phyloP scores from a whole-genome alignment of 1,284 basidiomycete genomes.

The Sphaerobolus stellatus region DNA sequence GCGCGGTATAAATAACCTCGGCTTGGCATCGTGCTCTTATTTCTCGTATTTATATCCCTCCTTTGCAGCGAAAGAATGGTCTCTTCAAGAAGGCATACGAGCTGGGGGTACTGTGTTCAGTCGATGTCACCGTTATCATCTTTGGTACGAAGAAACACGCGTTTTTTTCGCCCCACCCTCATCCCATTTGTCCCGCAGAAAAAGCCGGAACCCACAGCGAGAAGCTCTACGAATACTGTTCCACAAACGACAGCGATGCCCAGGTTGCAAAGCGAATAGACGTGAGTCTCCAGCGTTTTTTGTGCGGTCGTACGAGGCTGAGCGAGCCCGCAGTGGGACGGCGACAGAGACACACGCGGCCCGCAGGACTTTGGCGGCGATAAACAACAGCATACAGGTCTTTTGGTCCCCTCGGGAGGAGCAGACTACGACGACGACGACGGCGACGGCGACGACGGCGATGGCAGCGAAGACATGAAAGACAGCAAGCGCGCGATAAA shows the following conservation, averaged over 20 bases:
- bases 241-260: slow-evolving; percentile 43
- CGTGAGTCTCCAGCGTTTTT: slow-evolving; percentile 1
- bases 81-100: slow-evolving; percentile 92
- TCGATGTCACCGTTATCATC: slow-evolving; percentile 69
- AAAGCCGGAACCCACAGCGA: slow-evolving; percentile 50
- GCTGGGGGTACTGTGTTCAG: slow-evolving; percentile 74
- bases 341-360: slow-evolving; percentile 47
- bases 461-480: background rate
- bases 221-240: slow-evolving; percentile 61
- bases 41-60: slow-evolving; percentile 8
- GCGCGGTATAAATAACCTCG: slow-evolving; percentile 12
- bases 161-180: slow-evolving; percentile 6
- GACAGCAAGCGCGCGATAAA: background rate
- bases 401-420: slow-evolving; percentile 7
- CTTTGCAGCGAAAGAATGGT: slow-evolving; percentile 72
- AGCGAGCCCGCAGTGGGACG: slow-evolving; percentile 50
- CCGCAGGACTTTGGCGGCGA: slow-evolving; percentile 35
- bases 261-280: slow-evolving; percentile 10
- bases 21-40: slow-evolving; percentile 6
- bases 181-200: slow-evolving; percentile 29
- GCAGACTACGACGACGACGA: slow-evolving; percentile 9
- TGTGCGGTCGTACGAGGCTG: slow-evolving; percentile 14
- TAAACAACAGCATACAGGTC: slow-evolving; percentile 3
- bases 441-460: slow-evolving; percentile 9
- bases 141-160: slow-evolving; percentile 43